phyloP scores from a whole-genome alignment of 73 alveolate genomes.

The Paramecium pentaurelia region DNA sequence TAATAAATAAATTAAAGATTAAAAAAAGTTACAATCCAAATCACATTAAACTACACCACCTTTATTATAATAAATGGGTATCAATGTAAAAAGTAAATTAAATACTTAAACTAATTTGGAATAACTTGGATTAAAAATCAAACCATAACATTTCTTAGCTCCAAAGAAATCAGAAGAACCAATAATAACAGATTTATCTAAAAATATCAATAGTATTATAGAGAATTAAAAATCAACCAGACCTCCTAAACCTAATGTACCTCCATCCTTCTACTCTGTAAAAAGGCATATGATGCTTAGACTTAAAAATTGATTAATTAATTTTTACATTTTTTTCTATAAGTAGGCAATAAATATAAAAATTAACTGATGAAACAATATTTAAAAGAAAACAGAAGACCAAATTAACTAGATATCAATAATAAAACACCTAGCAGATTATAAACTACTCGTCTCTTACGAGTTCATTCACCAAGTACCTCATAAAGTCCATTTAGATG shows the following conservation, averaged over 20 bases:
- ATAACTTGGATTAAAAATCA: not conserved
- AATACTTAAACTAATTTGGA: not conserved
- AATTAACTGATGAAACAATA: not conserved
- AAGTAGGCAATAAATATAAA: not conserved
- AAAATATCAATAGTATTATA: not conserved
- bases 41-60: not conserved
- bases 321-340: not conserved
- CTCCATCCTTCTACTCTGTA: slow-evolving; percentile 28
- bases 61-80: not conserved
- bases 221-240: not conserved
- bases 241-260: slow-evolving; percentile 31
- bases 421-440: not conserved
- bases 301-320: not conserved
- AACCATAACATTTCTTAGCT: not conserved
- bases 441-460: not conserved
- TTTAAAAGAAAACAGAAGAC: not conserved
- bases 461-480: slow-evolving; percentile 6
- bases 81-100: not conserved
- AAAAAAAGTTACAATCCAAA: not conserved
- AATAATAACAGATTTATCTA: not conserved
- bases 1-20: not conserved
- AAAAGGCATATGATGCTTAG: slow-evolving; percentile 21
- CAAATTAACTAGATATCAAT: not conserved
- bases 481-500: slow-evolving; percentile 20
- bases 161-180: not conserved